Conservation (phyloP, 306 rosid species). For the Prunus dulcis region DNA sequence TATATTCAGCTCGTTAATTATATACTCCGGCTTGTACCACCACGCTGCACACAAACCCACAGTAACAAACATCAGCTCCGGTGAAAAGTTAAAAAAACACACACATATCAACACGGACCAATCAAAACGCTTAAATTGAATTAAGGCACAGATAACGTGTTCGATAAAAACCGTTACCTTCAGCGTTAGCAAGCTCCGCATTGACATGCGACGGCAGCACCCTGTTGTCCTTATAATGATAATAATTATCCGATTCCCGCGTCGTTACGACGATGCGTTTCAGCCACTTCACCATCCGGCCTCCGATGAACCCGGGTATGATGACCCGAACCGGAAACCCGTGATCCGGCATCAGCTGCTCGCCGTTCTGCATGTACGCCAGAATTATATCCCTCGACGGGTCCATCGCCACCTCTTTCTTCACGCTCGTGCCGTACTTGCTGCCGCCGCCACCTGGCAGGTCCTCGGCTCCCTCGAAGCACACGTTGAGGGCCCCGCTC, state of each 20-base stretch:
- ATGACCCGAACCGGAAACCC: conserved; percentile 78
- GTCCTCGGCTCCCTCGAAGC: conserved; percentile 82
- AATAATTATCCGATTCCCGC: conserved; percentile 47
- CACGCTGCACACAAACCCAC: conserved; percentile 46
- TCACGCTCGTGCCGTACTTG: conserved; percentile 66
- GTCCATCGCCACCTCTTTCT: conserved; percentile 64
- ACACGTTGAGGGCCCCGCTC: conserved; percentile 59
- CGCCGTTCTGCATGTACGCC: conserved; percentile 85
- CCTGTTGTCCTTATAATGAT: conserved; percentile 66
- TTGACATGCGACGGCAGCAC: conserved; percentile 82
- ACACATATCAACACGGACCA: not conserved
- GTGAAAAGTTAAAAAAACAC: not conserved
- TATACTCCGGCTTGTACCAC: conserved; percentile 89
- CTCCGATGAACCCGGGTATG: conserved; percentile 72
- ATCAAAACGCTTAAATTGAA: not conserved
- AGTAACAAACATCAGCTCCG: not conserved
- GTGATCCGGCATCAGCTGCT: conserved; percentile 59
- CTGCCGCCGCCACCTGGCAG: conserved; percentile 87
- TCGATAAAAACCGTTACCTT: conserved; percentile 38
- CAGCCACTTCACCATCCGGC: conserved; percentile 87
- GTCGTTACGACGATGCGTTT: conserved; percentile 70
- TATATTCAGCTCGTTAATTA: conserved; percentile 77
- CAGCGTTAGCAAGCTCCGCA: conserved; percentile 69
- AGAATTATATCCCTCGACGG: conserved; percentile 71
- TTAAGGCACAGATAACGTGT: not conserved